Conservation (phyloP, 352 stramenopile species). For the Phytophthora pisi region DNA sequence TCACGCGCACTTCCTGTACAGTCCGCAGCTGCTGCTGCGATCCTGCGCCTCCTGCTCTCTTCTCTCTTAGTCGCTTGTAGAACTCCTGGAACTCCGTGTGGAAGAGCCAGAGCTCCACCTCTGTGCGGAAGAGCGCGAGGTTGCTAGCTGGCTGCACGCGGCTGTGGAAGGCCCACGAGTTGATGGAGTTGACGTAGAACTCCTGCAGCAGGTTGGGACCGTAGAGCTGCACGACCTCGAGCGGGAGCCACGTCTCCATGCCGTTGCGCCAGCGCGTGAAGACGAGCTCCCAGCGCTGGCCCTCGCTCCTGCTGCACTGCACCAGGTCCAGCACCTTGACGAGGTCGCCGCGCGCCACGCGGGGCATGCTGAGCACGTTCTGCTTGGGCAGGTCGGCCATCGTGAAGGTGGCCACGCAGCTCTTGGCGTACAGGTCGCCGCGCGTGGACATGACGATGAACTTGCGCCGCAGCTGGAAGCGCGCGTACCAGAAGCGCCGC, state of each 20-base stretch:
- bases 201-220: conserved; percentile 59
- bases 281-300: conserved; percentile 69
- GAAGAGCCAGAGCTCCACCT: conserved; percentile 78
- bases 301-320: conserved; percentile 53
- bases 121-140: conserved; percentile 49
- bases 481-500: conserved; percentile 51
- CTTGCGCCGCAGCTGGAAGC: conserved; percentile 63
- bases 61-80: conserved; percentile 49
- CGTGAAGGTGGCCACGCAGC: conserved; percentile 34
- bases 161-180: conserved; percentile 69
- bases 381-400: conserved; percentile 48
- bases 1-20: conserved; percentile 25
- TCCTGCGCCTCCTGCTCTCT: conserved; percentile 7
- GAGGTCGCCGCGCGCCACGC: conserved; percentile 54
- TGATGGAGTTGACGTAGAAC: conserved; percentile 81
- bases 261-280: conserved; percentile 70
- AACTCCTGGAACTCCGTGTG: conserved; percentile 72
- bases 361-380: conserved; percentile 61
- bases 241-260: conserved; percentile 70
- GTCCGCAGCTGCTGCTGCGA: conserved; percentile 20
- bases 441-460: conserved; percentile 81
- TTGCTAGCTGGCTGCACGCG: conserved; percentile 46
- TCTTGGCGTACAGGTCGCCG: conserved; percentile 72
- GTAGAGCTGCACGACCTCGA: conserved; percentile 58
- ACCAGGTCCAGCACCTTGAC: conserved; percentile 77